Conservation (phyloP, 75 land plant species). For the Pinus taeda region DNA sequence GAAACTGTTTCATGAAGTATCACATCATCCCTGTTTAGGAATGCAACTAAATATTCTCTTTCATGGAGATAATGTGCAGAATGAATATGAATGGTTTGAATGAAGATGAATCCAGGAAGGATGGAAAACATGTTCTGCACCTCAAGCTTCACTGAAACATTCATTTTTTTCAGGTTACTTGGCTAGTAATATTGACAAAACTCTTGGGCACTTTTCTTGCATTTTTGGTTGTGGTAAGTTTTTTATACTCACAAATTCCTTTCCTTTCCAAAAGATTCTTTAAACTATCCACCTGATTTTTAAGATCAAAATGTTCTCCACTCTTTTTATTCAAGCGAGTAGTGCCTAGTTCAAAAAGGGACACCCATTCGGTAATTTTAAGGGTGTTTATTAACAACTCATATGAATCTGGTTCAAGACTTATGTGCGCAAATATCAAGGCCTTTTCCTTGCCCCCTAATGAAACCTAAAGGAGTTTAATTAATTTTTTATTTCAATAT, state of each 20-base stretch:
- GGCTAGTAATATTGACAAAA: too few species aligned
- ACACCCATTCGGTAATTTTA: constrained; percentile 74
- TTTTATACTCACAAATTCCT: not conserved
- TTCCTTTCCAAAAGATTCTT: constrained; percentile 47
- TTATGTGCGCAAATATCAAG: constrained; percentile 78
- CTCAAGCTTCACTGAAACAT: too few species aligned
- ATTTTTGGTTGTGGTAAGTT: too few species aligned
- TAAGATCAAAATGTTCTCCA: constrained; percentile 53
- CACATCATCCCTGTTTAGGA: too few species aligned
- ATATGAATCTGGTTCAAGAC: constrained; percentile 67
- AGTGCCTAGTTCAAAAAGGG: constrained; percentile 77
- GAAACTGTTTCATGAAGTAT: too few species aligned
- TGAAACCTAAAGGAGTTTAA: constrained; percentile 83
- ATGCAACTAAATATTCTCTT: too few species aligned
- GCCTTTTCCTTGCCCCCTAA: constrained; percentile 87
- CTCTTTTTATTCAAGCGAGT: constrained; percentile 65
- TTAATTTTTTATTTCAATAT: constrained; percentile 95
- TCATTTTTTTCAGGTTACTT: too few species aligned
- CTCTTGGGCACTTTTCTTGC: too few species aligned
- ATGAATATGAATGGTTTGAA: too few species aligned
- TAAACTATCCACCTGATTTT: constrained; percentile 52
- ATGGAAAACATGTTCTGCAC: too few species aligned
- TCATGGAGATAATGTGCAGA: too few species aligned
- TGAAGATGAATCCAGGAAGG: too few species aligned
- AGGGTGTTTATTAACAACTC: constrained; percentile 69